Percentiles rank a stretch among this genome's conserved stretches.
Conservation (phyloP, 116 monocot species). For the Trichopus zeylanicus region DNA sequence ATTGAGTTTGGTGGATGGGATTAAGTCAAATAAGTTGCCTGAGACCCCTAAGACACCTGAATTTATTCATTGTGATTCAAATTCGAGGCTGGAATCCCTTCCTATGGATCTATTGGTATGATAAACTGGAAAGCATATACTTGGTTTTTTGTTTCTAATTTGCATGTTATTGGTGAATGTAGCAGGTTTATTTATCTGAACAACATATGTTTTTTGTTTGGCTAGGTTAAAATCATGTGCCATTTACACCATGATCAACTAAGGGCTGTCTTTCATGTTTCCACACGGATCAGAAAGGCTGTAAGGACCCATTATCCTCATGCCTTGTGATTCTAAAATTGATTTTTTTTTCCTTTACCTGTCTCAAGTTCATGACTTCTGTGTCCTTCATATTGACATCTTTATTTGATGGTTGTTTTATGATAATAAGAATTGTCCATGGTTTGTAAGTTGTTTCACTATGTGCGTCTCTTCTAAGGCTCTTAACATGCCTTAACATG, state of each 20-base stretch:
- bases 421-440: no score
- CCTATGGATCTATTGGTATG: constrained; percentile 80
- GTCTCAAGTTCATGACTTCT: neutral
- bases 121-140: neutral
- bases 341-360: neutral
- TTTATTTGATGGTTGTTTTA: no score
- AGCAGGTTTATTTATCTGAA: neutral
- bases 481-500: no score
- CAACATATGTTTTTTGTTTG: neutral
- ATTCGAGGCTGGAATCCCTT: constrained; percentile 74
- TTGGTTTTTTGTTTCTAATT: neutral
- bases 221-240: constrained; percentile 77
- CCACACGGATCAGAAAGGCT: constrained; percentile 55
- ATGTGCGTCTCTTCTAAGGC: no score
- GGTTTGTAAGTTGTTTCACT: no score
- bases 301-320: constrained; percentile 62
- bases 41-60: constrained; percentile 56
- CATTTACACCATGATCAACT: constrained; percentile 88
- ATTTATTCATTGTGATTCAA: constrained; percentile 10
- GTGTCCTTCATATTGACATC: no score
- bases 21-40: constrained; percentile 22
- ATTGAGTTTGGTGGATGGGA: constrained; percentile 8
- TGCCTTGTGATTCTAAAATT: neutral
- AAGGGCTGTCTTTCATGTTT: constrained; percentile 80
- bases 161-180: neutral